Evolutionary conservation across 2,329 filamentous ascomycete genomes (phyloP).

Genomic region (Talaromyces amestolkiae): DNA sequence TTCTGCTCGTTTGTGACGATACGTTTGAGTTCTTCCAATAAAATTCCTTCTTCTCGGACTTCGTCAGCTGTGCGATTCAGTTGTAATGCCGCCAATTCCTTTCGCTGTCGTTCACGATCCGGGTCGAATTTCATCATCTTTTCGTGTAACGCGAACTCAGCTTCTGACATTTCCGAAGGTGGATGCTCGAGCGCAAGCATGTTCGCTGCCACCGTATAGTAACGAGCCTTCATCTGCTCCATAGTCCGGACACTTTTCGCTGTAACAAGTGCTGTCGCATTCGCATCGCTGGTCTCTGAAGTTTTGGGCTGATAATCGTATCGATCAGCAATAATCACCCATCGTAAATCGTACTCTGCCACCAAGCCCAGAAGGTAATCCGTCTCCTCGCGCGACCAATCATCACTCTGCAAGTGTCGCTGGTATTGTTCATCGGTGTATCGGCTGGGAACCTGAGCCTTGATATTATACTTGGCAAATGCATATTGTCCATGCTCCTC

Average conservation of each 20-base stretch:
- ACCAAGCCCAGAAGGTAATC: conserved; percentile 80
- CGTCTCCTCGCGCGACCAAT: conserved; percentile 92
- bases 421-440: conserved; percentile 89
- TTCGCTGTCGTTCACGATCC: conserved; percentile 72
- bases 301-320: conserved; percentile 64
- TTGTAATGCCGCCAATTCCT: conserved; percentile 77
- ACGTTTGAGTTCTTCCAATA: conserved; percentile 85
- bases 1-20: conserved; percentile 83
- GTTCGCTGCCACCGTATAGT: conserved; percentile 80
- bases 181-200: conserved; percentile 79
- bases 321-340: conserved; percentile 87
- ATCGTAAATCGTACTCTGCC: conserved; percentile 79
- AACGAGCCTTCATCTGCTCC: conserved; percentile 88
- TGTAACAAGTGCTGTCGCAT: conserved; percentile 35
- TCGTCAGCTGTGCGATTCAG: conserved; percentile 80
- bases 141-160: conserved; percentile 80
- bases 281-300: conserved; percentile 27
- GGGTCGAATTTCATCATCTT: conserved; percentile 85
- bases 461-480: conserved; percentile 87
- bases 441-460: conserved; percentile 66
- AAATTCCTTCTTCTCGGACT: conserved; percentile 83
- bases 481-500: conserved; percentile 48
- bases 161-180: conserved; percentile 78
- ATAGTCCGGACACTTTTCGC: conserved; percentile 61
- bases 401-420: conserved; percentile 65